Percentiles rank a stretch among this genome's conserved stretches.
phyloP scores from a whole-genome alignment of 352 stramenopile species.

The Phytophthora rubi region DNA sequence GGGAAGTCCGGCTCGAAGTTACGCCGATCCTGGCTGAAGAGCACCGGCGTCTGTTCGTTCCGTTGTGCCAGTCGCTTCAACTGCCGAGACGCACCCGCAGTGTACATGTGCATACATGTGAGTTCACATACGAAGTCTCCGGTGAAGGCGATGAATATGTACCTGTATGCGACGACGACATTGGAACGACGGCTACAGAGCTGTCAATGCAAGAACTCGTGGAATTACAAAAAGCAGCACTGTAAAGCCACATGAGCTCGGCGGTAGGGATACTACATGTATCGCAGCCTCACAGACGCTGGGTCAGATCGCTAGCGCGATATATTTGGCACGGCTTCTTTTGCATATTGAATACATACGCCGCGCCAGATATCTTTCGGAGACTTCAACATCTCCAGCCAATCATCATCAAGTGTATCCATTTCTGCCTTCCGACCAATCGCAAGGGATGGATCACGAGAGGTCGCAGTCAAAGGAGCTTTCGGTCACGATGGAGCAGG shows the following conservation, averaged over 20 bases:
- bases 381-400: conserved; percentile 12
- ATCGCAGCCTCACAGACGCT: no score
- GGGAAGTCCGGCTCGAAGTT: conserved; percentile 35
- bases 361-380: no score
- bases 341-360: no score
- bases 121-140: background rate
- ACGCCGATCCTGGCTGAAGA: conserved; percentile 37
- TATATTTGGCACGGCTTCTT: no score
- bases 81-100: conserved; percentile 21
- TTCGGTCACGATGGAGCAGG: conserved; percentile 5
- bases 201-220: no score
- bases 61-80: conserved; percentile 32
- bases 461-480: conserved; percentile 15
- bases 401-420: conserved; percentile 14
- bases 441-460: conserved; percentile 20
- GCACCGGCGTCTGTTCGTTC: conserved; percentile 24
- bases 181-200: no score
- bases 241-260: no score
- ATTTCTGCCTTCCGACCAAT: conserved; percentile 12
- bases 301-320: no score
- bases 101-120: background rate
- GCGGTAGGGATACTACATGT: no score
- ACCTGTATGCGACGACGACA: no score
- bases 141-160: no score
- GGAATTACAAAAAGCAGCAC: no score